phyloP scores from a whole-genome alignment of 306 rosid genomes.

The Macrotyloma uniflorum region DNA sequence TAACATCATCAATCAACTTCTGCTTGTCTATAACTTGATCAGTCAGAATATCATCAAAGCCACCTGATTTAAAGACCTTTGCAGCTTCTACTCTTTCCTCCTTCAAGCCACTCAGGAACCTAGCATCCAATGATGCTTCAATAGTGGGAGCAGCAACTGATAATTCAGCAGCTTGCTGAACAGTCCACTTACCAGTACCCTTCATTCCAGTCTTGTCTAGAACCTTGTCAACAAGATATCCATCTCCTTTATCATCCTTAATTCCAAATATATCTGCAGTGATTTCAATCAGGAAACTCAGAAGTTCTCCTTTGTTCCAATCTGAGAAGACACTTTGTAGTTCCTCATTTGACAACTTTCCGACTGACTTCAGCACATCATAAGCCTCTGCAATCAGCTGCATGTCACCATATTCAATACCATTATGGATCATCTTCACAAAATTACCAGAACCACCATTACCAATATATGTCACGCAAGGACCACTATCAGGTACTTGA shows the following conservation, averaged over 20 bases:
- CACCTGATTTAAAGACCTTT: constrained; percentile 72
- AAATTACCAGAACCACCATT: constrained; percentile 96
- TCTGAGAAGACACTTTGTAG: constrained; percentile 68
- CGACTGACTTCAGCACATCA: constrained; percentile 88
- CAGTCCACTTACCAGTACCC: constrained; percentile 97
- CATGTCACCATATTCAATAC: constrained; percentile 96
- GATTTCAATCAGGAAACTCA: constrained; percentile 88
- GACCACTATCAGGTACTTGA: constrained; percentile 89
- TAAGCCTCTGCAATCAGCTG: constrained; percentile 96
- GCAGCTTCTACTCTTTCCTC: constrained; percentile 92
- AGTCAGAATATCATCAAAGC: constrained; percentile 59
- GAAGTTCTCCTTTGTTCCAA: constrained; percentile 95
- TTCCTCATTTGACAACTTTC: constrained; percentile 87
- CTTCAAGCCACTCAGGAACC: constrained; percentile 92
- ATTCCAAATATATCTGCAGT: constrained; percentile 88
- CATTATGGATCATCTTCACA: constrained; percentile 94
- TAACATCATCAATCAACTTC: constrained; percentile 79
- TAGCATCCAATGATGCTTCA: constrained; percentile 88
- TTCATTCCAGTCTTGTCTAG: constrained; percentile 97
- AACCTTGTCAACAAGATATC: constrained; percentile 91
- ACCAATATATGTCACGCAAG: constrained; percentile 88
- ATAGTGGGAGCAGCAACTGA: constrained; percentile 95
- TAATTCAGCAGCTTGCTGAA: constrained; percentile 95
- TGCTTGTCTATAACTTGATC: constrained; percentile 70
- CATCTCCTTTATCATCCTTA: constrained; percentile 85